Conservation (phyloP, 164 flowering plant species). For the Berberis thunbergii region DNA sequence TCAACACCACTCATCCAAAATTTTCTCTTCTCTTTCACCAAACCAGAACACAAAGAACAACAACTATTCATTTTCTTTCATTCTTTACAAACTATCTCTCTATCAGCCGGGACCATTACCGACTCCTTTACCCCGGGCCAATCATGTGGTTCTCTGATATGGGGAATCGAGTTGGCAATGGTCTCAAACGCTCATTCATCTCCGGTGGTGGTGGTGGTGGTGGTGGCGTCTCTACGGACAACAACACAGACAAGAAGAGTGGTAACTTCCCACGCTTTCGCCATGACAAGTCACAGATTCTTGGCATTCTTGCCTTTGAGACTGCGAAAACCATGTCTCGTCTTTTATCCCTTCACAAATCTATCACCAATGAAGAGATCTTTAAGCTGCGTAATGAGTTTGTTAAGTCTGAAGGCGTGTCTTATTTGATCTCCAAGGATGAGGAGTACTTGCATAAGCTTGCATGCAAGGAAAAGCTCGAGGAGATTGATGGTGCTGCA, state of each 20-base stretch:
- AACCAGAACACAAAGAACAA: neutral
- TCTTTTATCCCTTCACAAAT: constrained; percentile 45
- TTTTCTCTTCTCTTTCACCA: neutral
- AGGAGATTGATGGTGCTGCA: constrained; percentile 49
- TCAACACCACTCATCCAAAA: neutral
- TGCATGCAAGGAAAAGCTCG: constrained; percentile 54
- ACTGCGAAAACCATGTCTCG: constrained; percentile 67
- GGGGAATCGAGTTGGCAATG: constrained; percentile 11
- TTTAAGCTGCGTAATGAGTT: constrained; percentile 25
- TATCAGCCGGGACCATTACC: neutral
- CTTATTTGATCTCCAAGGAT: constrained; percentile 45
- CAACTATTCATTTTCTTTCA: no score
- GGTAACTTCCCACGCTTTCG: neutral
- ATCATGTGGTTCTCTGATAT: constrained; percentile 17
- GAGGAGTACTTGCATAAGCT: constrained; percentile 43
- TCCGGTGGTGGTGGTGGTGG: neutral
- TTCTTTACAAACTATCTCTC: no score
- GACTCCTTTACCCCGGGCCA: constrained; percentile 1
- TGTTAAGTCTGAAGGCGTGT: constrained; percentile 40
- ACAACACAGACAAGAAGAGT: neutral
- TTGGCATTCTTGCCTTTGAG: constrained; percentile 75
- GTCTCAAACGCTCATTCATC: constrained; percentile 9
- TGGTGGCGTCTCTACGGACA: no score
- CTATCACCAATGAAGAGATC: constrained; percentile 49
- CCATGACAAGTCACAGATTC: constrained; percentile 9